Conservation (phyloP, 768 basidiomycete genomes). For the Boletus rex-veris region DNA sequence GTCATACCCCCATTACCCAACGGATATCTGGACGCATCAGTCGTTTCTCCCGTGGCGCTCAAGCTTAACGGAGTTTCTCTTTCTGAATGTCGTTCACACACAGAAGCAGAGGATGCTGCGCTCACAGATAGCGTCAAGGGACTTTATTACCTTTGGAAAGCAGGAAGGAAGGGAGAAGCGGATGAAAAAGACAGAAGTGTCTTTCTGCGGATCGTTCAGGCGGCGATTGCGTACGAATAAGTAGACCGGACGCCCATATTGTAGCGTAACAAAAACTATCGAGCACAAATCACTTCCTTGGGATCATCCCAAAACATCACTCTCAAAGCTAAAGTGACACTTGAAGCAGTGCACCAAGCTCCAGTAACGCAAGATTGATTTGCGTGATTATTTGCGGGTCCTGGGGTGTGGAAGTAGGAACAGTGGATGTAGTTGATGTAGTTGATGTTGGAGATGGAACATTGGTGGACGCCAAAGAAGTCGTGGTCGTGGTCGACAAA, state of each 20-base stretch:
- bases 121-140: slow-evolving; percentile 52
- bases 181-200: slow-evolving; percentile 22
- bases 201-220: slow-evolving; percentile 36
- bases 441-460: slow-evolving; percentile 9
- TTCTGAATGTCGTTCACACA: background rate
- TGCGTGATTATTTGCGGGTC: slow-evolving; percentile 22
- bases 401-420: slow-evolving; percentile 18
- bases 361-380: slow-evolving; percentile 25
- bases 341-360: slow-evolving; percentile 20
- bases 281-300: no score
- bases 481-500: slow-evolving; percentile 6
- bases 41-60: slow-evolving; percentile 13
- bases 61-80: slow-evolving; percentile 11
- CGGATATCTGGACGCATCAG: slow-evolving; percentile 8
- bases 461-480: slow-evolving; percentile 5
- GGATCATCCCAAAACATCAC: no score
- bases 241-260: background rate
- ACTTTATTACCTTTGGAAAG: slow-evolving; percentile 58
- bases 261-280: background rate
- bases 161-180: slow-evolving; percentile 27
- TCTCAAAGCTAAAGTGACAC: slow-evolving; percentile 7
- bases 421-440: background rate
- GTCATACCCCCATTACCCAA: slow-evolving; percentile 19
- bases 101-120: slow-evolving; percentile 34
- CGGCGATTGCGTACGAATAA: slow-evolving; percentile 24